Base-by-base conservation (phyloP, 2,329 filamentous ascomycete species). In the Ophiostoma ulmi region DNA sequence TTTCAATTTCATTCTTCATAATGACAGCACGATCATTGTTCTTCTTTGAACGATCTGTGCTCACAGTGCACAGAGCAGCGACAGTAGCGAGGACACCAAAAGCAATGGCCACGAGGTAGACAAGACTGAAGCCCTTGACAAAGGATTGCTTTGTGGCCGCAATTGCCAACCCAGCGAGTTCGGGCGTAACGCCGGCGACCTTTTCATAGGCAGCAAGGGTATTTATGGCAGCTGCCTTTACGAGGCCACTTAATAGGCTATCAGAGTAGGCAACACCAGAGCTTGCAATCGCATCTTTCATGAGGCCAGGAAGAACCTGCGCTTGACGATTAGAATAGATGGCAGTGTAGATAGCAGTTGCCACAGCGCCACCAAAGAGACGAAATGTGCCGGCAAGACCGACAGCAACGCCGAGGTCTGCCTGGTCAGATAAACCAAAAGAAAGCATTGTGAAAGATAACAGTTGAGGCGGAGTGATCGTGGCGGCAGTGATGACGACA, bases 301-400 rank as follows among this genome's bases (percentile, higher is more conserved):
- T 58, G 58, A 74, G 67, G 17, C 58, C 69, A 2, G 76, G 75
- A 1, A 76, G 76, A 39, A 71, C 73, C 72, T 75, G 65, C 14
- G 68, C 72, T 74, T 78, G 79, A 39, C 76, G 74, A 65, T 75
- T 77, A 13, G 77, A 75, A 67, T 77, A 75, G 63, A 81, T 78
- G 39, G 77, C 76, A 0, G 78, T 79, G 75, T 80, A 81, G 70
- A 81, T 80, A 38, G 78, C 78, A 4, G 77, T 79, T 10, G 79
- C 78, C 1, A 81, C 76, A 20, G 79, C 78, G 67, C 79, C 79
- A 31, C 78, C 78, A 38, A 80, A 75, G 4, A 80, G 76, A 14
- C 79, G 76, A 72, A 79, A 79, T 8, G 52, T 58, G 52, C 52
- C n/a, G 7, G 52, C 52, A 58, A 58, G 52, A n/a, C 79, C 79